Evolutionary conservation across 306 rosid genomes (phyloP).

Genomic region (Lablab purpureus): DNA sequence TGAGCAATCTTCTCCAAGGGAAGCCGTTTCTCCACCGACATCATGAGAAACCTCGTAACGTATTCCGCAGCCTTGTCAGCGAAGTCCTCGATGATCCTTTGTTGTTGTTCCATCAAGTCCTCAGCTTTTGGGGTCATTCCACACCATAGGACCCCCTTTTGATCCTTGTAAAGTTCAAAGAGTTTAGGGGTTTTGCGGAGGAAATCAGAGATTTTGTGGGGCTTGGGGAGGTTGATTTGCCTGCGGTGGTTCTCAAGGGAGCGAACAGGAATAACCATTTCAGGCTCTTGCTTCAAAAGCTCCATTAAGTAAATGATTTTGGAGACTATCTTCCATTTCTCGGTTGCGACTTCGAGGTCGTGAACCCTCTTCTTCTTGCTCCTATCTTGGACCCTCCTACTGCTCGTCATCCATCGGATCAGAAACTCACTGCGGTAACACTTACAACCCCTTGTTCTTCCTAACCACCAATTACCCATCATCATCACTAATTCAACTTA

Average conservation of each 20-base stretch:
- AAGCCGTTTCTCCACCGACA: slow-evolving; percentile 61
- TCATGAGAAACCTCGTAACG: slow-evolving; percentile 81
- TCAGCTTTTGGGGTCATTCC: slow-evolving; percentile 73
- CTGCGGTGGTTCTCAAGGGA: slow-evolving; percentile 58
- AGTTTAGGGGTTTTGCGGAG: slow-evolving; percentile 69
- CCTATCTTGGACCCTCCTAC: slow-evolving; percentile 56
- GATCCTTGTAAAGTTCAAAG: slow-evolving; percentile 69
- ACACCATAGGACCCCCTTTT: slow-evolving; percentile 66
- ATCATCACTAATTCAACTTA: background rate
- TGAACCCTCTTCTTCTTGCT: slow-evolving; percentile 69
- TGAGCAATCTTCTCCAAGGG: slow-evolving; percentile 64
- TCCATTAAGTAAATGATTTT: slow-evolving; percentile 71
- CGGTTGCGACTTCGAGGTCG: slow-evolving; percentile 73
- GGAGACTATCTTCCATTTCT: slow-evolving; percentile 67
- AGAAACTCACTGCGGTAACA: background rate
- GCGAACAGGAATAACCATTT: slow-evolving; percentile 75
- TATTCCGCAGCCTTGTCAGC: slow-evolving; percentile 73
- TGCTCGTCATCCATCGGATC: slow-evolving; percentile 51
- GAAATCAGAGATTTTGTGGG: slow-evolving; percentile 74
- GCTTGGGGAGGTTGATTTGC: slow-evolving; percentile 82
- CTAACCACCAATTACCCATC: slow-evolving; percentile 18
- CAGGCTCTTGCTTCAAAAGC: slow-evolving; percentile 69
- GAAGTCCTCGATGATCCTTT: slow-evolving; percentile 51
- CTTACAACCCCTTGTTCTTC: background rate
- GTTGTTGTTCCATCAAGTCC: slow-evolving; percentile 62